Conservation (phyloP, 139 green algal genomes). For the Choricystis sp. region DNA sequence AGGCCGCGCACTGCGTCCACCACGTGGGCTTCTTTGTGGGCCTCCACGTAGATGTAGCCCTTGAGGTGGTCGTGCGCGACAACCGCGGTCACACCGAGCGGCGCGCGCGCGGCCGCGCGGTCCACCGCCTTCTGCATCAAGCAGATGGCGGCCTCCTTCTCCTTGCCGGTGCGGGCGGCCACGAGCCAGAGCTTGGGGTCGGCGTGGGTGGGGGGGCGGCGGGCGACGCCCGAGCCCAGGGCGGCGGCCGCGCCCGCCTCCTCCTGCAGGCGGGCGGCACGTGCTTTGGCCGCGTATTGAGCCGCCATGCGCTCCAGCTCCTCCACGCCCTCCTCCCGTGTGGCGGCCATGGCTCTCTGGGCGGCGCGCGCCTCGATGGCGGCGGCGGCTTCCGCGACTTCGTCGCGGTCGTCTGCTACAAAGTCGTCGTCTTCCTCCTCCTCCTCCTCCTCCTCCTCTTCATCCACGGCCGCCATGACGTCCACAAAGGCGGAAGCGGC, state of each 20-base stretch:
- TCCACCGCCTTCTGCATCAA: constrained; percentile 65
- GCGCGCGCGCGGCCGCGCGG: constrained; percentile 19
- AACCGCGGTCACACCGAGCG: constrained; percentile 78
- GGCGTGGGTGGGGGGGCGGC: constrained; percentile 60
- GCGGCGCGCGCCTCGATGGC: background rate
- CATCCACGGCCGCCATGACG: constrained; percentile 71
- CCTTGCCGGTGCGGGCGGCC: constrained; percentile 42
- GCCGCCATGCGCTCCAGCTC: too few relatives aligned
- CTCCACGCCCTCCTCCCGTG: constrained; percentile 44
- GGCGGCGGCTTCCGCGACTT: background rate
- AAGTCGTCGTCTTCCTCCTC: constrained; percentile 14
- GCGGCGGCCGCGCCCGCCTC: constrained; percentile 32
- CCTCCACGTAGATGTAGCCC: constrained; percentile 92
- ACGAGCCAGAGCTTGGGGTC: constrained; percentile 94
- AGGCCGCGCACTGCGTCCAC: constrained; percentile 68
- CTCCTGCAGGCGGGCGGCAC: constrained; percentile 55
- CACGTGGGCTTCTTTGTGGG: constrained; percentile 77
- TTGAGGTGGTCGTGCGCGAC: constrained; percentile 76
- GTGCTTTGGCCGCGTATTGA: too few relatives aligned
- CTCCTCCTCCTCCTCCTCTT: constrained; percentile 69
- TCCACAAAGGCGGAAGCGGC: constrained; percentile 70
- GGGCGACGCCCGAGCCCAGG: constrained; percentile 50
- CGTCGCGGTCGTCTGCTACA: background rate
- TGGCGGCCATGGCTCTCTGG: background rate
- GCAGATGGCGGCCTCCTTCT: constrained; percentile 62